These are phyloP conservation scores for Apiospora rasikravindrae DNA, from an alignment of 2,329 filamentous ascomycete genomes.

Conservation along the genomic window DNA sequence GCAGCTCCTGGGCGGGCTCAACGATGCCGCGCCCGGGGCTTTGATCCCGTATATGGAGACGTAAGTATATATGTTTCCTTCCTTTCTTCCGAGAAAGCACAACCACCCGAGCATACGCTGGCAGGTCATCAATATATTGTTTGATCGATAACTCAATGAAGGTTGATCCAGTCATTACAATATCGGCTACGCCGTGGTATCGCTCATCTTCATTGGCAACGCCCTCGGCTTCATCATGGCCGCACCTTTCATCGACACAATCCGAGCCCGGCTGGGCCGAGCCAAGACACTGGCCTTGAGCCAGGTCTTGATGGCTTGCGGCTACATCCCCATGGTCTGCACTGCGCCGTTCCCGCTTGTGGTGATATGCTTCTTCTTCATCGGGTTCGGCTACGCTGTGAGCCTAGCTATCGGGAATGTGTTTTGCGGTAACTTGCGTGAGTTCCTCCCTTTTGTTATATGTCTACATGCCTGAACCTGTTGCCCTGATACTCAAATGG, in stretches of 20 bases:
- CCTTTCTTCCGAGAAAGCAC: no score
- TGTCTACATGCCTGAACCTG: neutral
- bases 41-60: conserved; percentile 81
- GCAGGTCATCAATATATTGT: neutral
- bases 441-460: neutral
- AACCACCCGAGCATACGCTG: neutral
- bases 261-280: conserved; percentile 68
- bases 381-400: conserved; percentile 63
- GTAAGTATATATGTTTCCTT: no score
- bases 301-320: conserved; percentile 60
- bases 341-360: conserved; percentile 74
- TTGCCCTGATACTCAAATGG: neutral
- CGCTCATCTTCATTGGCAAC: conserved; percentile 80
- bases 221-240: conserved; percentile 78
- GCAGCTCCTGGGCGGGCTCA: conserved; percentile 73
- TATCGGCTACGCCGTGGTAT: conserved; percentile 80
- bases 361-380: conserved; percentile 70
- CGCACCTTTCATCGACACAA: conserved; percentile 69
- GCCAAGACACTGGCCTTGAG: conserved; percentile 66
- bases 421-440: conserved; percentile 57
- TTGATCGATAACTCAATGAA: neutral
- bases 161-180: conserved; percentile 59
- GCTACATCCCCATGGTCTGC: conserved; percentile 68
- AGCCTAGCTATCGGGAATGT: conserved; percentile 64
- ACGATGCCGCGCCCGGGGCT: conserved; percentile 77